Percentiles rank a stretch among this genome's conserved stretches.
Evolutionary conservation across 2,329 filamentous ascomycete species (phyloP).

Genomic region (Zasmidium angulare): DNA sequence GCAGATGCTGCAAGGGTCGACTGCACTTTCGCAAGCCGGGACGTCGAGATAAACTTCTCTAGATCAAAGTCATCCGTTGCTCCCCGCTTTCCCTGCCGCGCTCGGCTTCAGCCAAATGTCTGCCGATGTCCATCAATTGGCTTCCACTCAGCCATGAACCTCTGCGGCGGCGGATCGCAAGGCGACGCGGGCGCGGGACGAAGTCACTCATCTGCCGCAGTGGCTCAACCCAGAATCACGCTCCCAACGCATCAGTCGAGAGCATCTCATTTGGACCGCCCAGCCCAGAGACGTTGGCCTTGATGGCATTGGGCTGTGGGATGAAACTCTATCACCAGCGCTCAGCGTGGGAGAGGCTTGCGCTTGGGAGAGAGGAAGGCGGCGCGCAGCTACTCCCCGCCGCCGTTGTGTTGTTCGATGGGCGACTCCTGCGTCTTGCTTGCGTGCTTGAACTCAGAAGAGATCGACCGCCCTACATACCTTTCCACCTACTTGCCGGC

Average conservation of each 20-base stretch:
- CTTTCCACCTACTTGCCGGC: neutral
- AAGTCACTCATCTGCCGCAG: neutral
- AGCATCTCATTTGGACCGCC: neutral
- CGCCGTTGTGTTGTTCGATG: neutral
- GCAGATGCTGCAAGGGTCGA: neutral
- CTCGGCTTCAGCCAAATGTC: no score
- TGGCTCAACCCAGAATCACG: neutral
- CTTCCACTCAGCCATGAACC: neutral
- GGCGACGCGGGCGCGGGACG: neutral
- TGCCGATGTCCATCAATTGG: no score
- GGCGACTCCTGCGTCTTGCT: neutral
- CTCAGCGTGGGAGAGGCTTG: neutral
- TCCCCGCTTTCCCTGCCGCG: neutral
- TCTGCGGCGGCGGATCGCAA: neutral
- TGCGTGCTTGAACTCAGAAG: neutral
- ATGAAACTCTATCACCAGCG: slow-evolving; percentile 1
- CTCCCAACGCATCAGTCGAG: no score
- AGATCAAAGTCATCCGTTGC: neutral
- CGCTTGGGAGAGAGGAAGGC: neutral
- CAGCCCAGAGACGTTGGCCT: neutral
- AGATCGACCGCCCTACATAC: no score
- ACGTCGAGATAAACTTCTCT: neutral
- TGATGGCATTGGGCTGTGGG: neutral
- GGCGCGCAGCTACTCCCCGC: neutral
- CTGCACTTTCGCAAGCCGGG: neutral